phyloP scores from a whole-genome alignment of 805 yeast genomes.

The Candida schatavii region DNA sequence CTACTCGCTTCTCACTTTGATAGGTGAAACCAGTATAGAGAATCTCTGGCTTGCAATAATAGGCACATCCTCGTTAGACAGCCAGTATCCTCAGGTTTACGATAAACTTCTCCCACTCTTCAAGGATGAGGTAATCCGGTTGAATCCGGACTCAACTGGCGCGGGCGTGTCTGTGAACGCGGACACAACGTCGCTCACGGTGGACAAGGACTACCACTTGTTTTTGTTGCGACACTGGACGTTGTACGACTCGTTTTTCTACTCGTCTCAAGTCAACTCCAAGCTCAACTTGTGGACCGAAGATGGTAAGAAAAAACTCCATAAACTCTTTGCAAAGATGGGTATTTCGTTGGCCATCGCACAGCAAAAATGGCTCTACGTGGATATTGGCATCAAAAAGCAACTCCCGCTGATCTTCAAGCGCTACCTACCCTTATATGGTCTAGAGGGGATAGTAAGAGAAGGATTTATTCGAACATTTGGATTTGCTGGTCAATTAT shows the following conservation, averaged over 20 bases:
- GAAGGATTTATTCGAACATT: slow-evolving; percentile 85
- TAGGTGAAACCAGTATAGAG: slow-evolving; percentile 76
- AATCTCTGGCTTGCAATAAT: slow-evolving; percentile 83
- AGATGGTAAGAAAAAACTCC: slow-evolving; percentile 81
- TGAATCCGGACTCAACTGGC: slow-evolving; percentile 35
- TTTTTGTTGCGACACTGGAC: slow-evolving; percentile 92
- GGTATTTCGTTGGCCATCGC: slow-evolving; percentile 90
- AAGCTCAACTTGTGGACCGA: slow-evolving; percentile 87
- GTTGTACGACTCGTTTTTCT: slow-evolving; percentile 82
- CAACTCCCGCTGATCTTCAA: slow-evolving; percentile 66
- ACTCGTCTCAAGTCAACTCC: slow-evolving; percentile 88
- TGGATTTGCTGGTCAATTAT: slow-evolving; percentile 83
- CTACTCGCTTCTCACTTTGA: slow-evolving; percentile 72
- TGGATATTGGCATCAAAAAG: slow-evolving; percentile 77
- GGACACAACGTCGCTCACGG: slow-evolving; percentile 46
- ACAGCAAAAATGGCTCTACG: slow-evolving; percentile 86
- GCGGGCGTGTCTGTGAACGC: slow-evolving; percentile 20
- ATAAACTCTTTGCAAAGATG: slow-evolving; percentile 93
- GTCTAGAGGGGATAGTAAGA: slow-evolving; percentile 75
- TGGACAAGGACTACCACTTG: slow-evolving; percentile 82
- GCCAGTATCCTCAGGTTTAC: slow-evolving; percentile 71
- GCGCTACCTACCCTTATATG: slow-evolving; percentile 70
- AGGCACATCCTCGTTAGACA: slow-evolving; percentile 81
- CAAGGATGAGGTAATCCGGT: slow-evolving; percentile 78
- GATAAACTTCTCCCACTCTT: slow-evolving; percentile 68